A percentile compares a stretch with the other conserved stretches of the same genome.
Conservation (phyloP, 371 early-diverging fungal genomes). For the Haplosporangium sp. region DNA sequence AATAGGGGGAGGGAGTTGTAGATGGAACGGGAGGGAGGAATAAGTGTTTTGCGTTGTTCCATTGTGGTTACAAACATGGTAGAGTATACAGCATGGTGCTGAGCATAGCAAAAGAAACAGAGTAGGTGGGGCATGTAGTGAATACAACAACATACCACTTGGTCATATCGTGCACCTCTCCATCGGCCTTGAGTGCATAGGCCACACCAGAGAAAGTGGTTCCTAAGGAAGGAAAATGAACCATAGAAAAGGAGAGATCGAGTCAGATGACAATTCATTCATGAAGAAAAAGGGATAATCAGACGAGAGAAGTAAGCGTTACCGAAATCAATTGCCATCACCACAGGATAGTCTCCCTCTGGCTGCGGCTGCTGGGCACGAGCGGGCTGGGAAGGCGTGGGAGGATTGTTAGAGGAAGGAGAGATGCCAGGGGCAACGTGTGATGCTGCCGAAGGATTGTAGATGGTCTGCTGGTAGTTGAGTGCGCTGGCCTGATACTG, state of each 20-base stretch:
- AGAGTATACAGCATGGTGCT: background rate
- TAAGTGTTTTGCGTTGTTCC: background rate
- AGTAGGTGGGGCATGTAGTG: background rate
- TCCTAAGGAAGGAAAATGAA: constrained; percentile 45
- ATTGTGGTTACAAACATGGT: too few relatives aligned
- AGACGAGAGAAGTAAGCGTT: constrained; percentile 1
- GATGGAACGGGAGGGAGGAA: background rate
- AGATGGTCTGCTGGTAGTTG: constrained; percentile 38
- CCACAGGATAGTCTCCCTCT: constrained; percentile 62
- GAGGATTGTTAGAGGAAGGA: constrained; percentile 6
- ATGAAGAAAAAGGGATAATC: background rate
- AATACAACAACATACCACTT: constrained; percentile 41
- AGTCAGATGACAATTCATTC: background rate
- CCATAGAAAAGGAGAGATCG: background rate
- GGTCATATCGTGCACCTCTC: constrained; percentile 52
- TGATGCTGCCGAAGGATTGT: constrained; percentile 19
- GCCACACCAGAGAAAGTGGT: constrained; percentile 72
- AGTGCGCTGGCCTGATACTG: constrained; percentile 24
- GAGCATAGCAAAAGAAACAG: background rate
- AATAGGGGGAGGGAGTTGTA: background rate
- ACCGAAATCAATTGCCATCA: constrained; percentile 72
- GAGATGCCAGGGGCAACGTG: constrained; percentile 12
- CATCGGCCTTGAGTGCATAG: constrained; percentile 59
- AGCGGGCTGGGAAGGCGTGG: constrained; percentile 3
- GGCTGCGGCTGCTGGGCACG: constrained; percentile 42